Evolutionary conservation across 192 early-diverging fungal species (phyloP).

Genomic region (Kickxella alabastrina): DNA sequence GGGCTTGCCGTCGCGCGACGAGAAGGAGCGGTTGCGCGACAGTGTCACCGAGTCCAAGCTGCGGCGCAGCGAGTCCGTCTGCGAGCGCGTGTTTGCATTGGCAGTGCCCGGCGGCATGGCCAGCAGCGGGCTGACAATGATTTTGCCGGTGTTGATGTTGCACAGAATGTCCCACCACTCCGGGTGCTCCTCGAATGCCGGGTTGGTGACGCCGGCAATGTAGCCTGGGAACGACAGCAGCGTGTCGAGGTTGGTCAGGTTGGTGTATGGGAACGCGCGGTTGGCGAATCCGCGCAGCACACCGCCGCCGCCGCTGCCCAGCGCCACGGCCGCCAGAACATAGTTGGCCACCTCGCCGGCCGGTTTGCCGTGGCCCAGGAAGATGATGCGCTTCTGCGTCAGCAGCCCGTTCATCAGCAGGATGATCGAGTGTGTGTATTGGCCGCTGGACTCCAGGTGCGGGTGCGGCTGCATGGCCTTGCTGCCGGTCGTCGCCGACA

Average conservation of each 20-base stretch:
- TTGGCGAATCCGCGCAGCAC: conserved; percentile 81
- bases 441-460: conserved; percentile 82
- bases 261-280: conserved; percentile 88
- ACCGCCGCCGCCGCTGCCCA: conserved; percentile 86
- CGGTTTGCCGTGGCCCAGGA: conserved; percentile 85
- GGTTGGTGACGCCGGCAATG: conserved; percentile 95
- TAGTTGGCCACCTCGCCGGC: conserved; percentile 90
- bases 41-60: conserved; percentile 49
- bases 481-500: conserved; percentile 36
- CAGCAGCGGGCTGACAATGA: conserved; percentile 81
- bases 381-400: conserved; percentile 90
- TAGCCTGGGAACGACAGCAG: conserved; percentile 82
- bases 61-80: conserved; percentile 40
- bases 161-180: conserved; percentile 97
- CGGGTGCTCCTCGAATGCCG: conserved; percentile 88
- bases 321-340: conserved; percentile 83
- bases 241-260: conserved; percentile 79
- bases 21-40: conserved; percentile 47
- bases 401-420: conserved; percentile 85
- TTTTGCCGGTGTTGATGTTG: conserved; percentile 89
- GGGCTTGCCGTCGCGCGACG: conserved; percentile 48
- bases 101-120: conserved; percentile 25
- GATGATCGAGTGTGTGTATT: conserved; percentile 80
- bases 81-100: conserved; percentile 13
- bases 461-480: conserved; percentile 75